Evolutionary conservation across 345 rosid species (phyloP), one percentile per base, ranked within the genome.

Genomic region (Stellera chamaejasme): DNA sequence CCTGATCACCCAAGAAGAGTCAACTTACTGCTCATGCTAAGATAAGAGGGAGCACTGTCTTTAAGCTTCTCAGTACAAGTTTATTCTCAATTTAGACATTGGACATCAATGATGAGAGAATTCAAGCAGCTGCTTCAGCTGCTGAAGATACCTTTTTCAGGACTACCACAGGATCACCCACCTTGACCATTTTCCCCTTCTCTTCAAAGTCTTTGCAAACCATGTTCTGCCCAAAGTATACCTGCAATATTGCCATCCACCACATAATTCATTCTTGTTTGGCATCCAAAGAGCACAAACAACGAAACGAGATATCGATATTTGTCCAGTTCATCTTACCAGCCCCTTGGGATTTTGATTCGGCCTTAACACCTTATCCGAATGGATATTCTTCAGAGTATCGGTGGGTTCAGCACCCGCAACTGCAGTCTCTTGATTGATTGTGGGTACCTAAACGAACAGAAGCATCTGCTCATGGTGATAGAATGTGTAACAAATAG

Each of bases 181-280:
- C 77, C 46, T 78, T 73, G 42, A 92, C 61, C 19, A 75, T 49
- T 45, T 70, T 79, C 27, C 81, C 81, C 42, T 58, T 73, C 32
- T 67, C 82, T 50, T 45, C 67, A 1, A 19, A 0, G 43, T 39
- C 4, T 69, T 83, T 82, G 79, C 88, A 84, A 43, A 92, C 79
- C 62, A 92, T 45, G 80, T 83, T 80, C 74, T 82, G 90, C 50
- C 98, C 98, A 47, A 92, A 83, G 79, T 76, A 92, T 47, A 81
- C 56, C 96, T 88, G 88, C 66, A 67, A 65, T 16, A 9, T 2
- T 47, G 46, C 50, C 60, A 27, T 50, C 14, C 26, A 44, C 32
- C 4, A 49, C 26, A 13, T 32, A 49, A 45, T n/a, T 10, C 45
- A 41, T 47, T 43, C 49, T 8, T 15, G 10, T 10, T 32, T n/a